Conservation (phyloP, 345 rosid species). For the Melaleuca alternifolia region DNA sequence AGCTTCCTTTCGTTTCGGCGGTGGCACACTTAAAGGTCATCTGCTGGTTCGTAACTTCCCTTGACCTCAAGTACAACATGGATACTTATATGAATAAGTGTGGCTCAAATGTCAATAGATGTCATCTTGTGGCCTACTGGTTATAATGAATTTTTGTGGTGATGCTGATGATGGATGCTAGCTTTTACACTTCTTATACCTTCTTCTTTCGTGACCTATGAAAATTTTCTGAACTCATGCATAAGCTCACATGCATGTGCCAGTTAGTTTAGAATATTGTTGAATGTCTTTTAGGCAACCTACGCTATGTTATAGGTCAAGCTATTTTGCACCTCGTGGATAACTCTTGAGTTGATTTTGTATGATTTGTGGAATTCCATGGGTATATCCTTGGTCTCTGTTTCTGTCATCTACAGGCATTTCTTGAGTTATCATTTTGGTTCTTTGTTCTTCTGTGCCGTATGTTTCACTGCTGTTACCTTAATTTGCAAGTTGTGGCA, state of each 20-base stretch:
- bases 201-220: neutral
- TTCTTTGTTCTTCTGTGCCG: neutral
- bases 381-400: too few relatives aligned
- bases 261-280: neutral
- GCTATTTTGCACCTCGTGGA: too few relatives aligned
- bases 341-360: too few relatives aligned
- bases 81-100: neutral
- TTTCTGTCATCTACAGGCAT: neutral
- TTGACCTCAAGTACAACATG: neutral
- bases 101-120: neutral
- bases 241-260: neutral
- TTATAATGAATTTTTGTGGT: neutral
- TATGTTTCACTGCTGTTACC: neutral
- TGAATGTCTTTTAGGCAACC: neutral
- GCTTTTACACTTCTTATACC: neutral
- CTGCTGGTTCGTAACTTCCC: constrained; percentile 40
- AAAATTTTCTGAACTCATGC: neutral
- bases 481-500: neutral
- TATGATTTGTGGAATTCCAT: too few relatives aligned
- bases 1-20: constrained; percentile 47
- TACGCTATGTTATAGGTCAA: neutral
- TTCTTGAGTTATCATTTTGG: neutral
- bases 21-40: constrained; percentile 86
- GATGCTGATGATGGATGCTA: neutral
- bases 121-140: neutral